Base-by-base conservation (phyloP, 306 rosid species). In the Quercus agrifolia region DNA sequence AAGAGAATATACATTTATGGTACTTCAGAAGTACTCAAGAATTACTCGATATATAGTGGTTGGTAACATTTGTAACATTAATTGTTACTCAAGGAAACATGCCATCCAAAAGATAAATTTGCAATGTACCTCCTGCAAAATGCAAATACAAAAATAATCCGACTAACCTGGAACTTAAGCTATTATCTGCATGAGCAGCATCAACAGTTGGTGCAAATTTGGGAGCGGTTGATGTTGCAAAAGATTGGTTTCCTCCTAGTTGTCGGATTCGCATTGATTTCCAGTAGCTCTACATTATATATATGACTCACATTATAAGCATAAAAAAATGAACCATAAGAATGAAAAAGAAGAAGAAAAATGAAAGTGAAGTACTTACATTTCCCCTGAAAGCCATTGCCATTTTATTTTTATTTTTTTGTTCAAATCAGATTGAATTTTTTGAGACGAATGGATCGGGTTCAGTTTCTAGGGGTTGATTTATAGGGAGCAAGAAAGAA, bases 171-270 rank as follows among this genome's bases (percentile, higher is more conserved):
- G 73, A 70, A 28, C n/a, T 38, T 25, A 23, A 33, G 6, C 57
- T 52, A 17, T 52, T 31, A 10, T 38, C 46, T 38, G 58, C 55
- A 68, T 59, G 80, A 70, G 84, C 54, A 25, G 63, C 51, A 35
- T 54, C 67, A 2, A 70, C 9, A 0, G 79, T 51, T 5, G 79
- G 46, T 31, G 84, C 18, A 61, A 71, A 33, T 57, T 74, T 78
- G 33, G 83, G 49, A 31, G 68, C 15, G 8, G 78, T 52, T 1
- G 86, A 74, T 18, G 86, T 70, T 52, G 80, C 81, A 30, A 79
- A 70, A 13, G 81, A 12, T 21, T 74, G 62, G 38, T 55, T 62
- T 56, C 63, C 76, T 62, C 77, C 80, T 74, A 64, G 8, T 52
- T 30, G 74, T 52, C 44, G 74, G 49, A 17, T 51, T 73, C 75